phyloP scores from a whole-genome alignment of 2,329 filamentous ascomycete genomes.

The Leptographium procerum region DNA sequence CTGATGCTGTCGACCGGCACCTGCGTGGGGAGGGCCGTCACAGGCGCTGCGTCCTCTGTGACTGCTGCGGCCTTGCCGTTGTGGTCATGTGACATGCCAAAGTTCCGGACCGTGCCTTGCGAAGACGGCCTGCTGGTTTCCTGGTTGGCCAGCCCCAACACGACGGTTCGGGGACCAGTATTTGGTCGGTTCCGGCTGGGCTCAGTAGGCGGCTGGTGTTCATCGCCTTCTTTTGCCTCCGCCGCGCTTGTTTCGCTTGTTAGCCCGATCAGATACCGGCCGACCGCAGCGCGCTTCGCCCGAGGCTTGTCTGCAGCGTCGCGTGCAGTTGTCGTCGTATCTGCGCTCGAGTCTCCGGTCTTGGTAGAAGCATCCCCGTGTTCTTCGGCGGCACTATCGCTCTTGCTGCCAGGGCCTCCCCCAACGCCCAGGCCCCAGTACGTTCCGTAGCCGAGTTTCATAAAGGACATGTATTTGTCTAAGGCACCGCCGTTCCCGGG shows the following conservation, averaged over 20 bases:
- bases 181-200: conserved; percentile 2
- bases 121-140: conserved; percentile 28
- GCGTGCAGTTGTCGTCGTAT: not conserved
- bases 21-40: too few relatives aligned
- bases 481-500: conserved; percentile 27
- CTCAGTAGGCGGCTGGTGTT: conserved; percentile 18
- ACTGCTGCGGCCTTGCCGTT: not conserved
- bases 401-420: conserved; percentile 8
- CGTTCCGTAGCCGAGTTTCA: conserved; percentile 58
- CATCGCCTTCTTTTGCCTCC: conserved; percentile 25
- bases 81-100: conserved; percentile 22
- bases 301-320: not conserved
- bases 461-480: conserved; percentile 49
- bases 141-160: conserved; percentile 48
- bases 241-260: conserved; percentile 41
- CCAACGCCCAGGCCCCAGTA: conserved; percentile 43
- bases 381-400: conserved; percentile 2
- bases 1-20: conserved; percentile 4
- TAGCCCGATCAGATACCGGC: conserved; percentile 47
- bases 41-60: not conserved
- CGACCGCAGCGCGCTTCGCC: not conserved
- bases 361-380: not conserved
- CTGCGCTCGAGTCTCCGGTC: too few relatives aligned
- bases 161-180: conserved; percentile 50
- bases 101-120: conserved; percentile 31